Percentiles rank a stretch among this genome's conserved stretches.
Conservation (phyloP, 1,139 yeast genomes). For the Nakaseomyces bracarensis region DNA sequence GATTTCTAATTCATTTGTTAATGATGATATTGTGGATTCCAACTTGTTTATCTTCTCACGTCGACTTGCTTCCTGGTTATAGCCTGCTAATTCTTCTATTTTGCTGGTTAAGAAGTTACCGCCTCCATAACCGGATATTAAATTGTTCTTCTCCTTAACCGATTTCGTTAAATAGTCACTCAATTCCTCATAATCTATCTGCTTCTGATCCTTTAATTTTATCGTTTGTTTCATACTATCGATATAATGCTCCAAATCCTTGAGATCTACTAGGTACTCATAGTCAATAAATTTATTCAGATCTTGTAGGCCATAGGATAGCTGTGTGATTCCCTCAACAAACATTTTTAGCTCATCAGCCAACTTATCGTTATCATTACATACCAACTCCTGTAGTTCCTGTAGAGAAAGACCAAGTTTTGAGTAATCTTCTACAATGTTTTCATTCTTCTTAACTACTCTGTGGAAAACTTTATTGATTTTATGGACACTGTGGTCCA, state of each 20-base stretch:
- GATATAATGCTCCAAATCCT: constrained; percentile 83
- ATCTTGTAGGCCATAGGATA: constrained; percentile 40
- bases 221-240: constrained; percentile 65
- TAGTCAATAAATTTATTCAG: constrained; percentile 65
- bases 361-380: constrained; percentile 33
- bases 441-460: constrained; percentile 64
- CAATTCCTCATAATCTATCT: constrained; percentile 80
- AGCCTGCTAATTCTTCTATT: constrained; percentile 52
- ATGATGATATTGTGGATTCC: constrained; percentile 49
- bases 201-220: constrained; percentile 83
- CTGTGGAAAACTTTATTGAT: constrained; percentile 72
- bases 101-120: constrained; percentile 46
- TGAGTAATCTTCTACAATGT: constrained; percentile 62
- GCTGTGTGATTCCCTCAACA: constrained; percentile 43
- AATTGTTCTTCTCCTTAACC: constrained; percentile 51
- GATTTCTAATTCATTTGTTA: constrained; percentile 49
- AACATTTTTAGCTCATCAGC: constrained; percentile 47
- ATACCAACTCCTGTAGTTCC: constrained; percentile 54
- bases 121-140: constrained; percentile 51
- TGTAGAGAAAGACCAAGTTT: constrained; percentile 63
- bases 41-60: constrained; percentile 44
- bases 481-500: constrained; percentile 72
- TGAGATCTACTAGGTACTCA: constrained; percentile 70
- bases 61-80: constrained; percentile 48
- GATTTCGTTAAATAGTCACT: constrained; percentile 71